phyloP scores from a whole-genome alignment of 192 early-diverging fungal genomes.

The Coemansia sp. region DNA sequence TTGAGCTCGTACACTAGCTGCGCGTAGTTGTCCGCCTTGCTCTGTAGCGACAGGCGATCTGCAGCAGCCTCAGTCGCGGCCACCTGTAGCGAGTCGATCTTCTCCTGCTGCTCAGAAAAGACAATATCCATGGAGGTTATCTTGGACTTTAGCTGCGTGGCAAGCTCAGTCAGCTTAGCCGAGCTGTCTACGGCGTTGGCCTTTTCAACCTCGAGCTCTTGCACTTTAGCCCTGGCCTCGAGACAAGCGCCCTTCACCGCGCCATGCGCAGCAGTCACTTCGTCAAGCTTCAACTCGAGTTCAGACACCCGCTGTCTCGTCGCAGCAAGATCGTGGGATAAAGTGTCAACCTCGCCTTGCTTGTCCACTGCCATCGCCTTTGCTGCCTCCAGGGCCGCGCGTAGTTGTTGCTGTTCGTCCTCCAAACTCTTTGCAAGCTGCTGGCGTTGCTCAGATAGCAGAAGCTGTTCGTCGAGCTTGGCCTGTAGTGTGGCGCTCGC shows the following conservation, averaged over 20 bases:
- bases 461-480: constrained; percentile 3
- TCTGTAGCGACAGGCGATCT: background rate
- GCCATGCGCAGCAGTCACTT: background rate
- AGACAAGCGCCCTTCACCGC: background rate
- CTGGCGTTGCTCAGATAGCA: background rate
- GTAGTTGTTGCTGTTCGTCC: background rate
- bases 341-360: background rate
- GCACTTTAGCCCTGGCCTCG: constrained; percentile 11
- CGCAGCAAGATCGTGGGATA: constrained; percentile 12
- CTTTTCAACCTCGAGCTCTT: constrained; percentile 36
- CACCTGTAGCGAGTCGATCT: constrained; percentile 12
- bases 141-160: constrained; percentile 21
- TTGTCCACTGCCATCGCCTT: background rate
- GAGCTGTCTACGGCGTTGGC: constrained; percentile 44
- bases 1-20: constrained; percentile 3
- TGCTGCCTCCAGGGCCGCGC: background rate
- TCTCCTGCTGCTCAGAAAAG: background rate
- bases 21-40: background rate
- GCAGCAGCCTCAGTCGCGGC: background rate
- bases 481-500: constrained; percentile 3
- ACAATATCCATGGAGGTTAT: constrained; percentile 1
- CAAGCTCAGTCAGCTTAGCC: constrained; percentile 35
- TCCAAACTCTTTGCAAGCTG: background rate
- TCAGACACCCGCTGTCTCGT: background rate
- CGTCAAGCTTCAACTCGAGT: constrained; percentile 11